phyloP scores from a whole-genome alignment of 1,284 basidiomycete species.

The Malassezia japonica region DNA sequence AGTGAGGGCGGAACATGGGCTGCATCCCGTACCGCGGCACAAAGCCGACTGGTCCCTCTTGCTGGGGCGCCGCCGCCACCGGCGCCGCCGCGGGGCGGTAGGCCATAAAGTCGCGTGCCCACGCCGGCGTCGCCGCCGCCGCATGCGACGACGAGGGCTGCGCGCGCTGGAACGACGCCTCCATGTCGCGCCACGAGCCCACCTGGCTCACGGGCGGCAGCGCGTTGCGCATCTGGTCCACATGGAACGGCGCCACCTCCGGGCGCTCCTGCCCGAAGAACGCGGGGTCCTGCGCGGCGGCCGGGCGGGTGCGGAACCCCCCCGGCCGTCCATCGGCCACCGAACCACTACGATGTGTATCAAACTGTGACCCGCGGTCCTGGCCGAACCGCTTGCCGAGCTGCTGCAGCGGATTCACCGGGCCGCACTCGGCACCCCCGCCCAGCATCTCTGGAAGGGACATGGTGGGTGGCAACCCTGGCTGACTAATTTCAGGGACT shows the following conservation, averaged over 20 bases:
- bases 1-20: neutral
- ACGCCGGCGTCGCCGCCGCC: constrained; percentile 19
- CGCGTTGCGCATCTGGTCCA: constrained; percentile 27
- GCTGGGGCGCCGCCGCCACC: constrained; percentile 8
- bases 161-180: constrained; percentile 20
- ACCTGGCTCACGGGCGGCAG: constrained; percentile 20
- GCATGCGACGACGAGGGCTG: constrained; percentile 11
- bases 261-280: constrained; percentile 21
- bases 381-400: constrained; percentile 44
- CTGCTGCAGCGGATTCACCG: constrained; percentile 41
- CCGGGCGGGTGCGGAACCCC: constrained; percentile 14
- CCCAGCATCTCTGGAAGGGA: constrained; percentile 40
- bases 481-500: neutral
- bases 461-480: constrained; percentile 18
- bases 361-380: constrained; percentile 37
- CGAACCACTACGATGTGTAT: constrained; percentile 13
- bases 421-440: constrained; percentile 43
- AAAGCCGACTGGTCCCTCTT: neutral
- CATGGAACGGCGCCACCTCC: constrained; percentile 23
- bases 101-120: constrained; percentile 31
- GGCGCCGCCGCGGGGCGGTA: constrained; percentile 8
- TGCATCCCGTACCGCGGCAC: constrained; percentile 1
- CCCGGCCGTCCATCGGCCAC: constrained; percentile 2
- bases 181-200: constrained; percentile 17
- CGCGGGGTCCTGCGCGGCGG: constrained; percentile 16